phyloP scores from a whole-genome alignment of 2,329 filamentous ascomycete genomes.

The Aspergillus viridinutans region DNA sequence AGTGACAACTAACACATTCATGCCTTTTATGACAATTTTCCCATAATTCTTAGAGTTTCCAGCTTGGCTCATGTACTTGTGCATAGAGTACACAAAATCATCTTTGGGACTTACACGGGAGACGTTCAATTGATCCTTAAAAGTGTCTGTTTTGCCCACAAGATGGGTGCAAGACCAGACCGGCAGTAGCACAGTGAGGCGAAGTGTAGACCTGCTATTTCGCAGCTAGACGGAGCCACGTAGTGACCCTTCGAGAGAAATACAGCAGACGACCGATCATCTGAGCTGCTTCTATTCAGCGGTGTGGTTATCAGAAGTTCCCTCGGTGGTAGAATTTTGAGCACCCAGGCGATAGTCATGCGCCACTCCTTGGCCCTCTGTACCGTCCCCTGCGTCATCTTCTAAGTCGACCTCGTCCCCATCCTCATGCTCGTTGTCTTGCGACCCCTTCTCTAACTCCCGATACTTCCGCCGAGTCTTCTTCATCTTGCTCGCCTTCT shows the following conservation, averaged over 20 bases:
- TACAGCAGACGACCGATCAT: not conserved
- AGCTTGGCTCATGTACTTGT: not conserved
- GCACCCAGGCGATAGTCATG: not conserved
- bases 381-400: constrained; percentile 10
- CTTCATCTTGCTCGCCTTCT: constrained; percentile 42
- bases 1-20: not conserved
- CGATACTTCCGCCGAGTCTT: constrained; percentile 45
- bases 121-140: not conserved
- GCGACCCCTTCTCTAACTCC: constrained; percentile 28
- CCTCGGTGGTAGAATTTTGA: not conserved
- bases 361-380: not conserved
- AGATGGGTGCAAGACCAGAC: not conserved
- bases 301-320: not conserved
- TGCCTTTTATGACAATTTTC: not conserved
- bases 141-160: not conserved
- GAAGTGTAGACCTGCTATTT: not conserved
- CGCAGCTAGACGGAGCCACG: not conserved
- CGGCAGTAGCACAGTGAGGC: not conserved
- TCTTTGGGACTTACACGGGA: not conserved
- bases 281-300: not conserved
- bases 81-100: not conserved
- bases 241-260: not conserved
- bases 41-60: not conserved
- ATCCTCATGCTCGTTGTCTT: constrained; percentile 9
- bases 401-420: constrained; percentile 10